Base-by-base conservation (phyloP, 805 yeast genomes). In the Maudiozyma saulgeensis region DNA sequence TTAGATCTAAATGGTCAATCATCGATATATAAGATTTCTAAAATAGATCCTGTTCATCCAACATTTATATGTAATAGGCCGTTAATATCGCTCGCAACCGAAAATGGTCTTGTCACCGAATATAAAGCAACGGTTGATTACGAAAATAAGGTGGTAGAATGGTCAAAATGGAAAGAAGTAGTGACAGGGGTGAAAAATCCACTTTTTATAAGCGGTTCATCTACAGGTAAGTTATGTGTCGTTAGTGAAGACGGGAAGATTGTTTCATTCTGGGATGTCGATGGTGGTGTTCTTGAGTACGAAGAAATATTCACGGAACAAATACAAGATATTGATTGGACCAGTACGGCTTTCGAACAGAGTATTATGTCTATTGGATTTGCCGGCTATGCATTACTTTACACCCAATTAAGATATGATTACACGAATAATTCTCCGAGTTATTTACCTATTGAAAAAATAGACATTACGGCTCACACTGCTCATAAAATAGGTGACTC, bases 401-500 rank as follows among this genome's bases (percentile, higher is more conserved):
- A 83, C 62, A 81, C 95, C 1, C 96, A 89, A 64, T 68, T 87
- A 52, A 75, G 97, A 49, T 88, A 84, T 62, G 97, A 90, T 60
- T 91, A 90, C 61, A 88, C 96, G 1, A 87, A 87, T 58, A 73
- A 75, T 21, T 74, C 81, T 0, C 91, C 96, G 2, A 75, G 91
- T 0, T 90, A 85, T 74, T 78, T 84, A 0, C 81, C 86, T 0
- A 78, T 90, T 50, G 83, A 87, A 58, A 77, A 78, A 51, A 77
- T 88, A 41, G 89, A 84, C 57, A 79, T 90, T 2, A 72, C 80
- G 1, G 74, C 74, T 34, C 85, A 77, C 58, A 89, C 96, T 0
- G 71, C 86, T 0, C 96, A 89, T 61, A 73, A 72, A 15, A 88
- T 90, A 51, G 96, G 96, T 7, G 97, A 90, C 62, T 84, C 95